Percentiles rank a stretch among this genome's conserved stretches.
Conservation (phyloP, 2,329 filamentous ascomycete genomes). For the Claviceps citrina region DNA sequence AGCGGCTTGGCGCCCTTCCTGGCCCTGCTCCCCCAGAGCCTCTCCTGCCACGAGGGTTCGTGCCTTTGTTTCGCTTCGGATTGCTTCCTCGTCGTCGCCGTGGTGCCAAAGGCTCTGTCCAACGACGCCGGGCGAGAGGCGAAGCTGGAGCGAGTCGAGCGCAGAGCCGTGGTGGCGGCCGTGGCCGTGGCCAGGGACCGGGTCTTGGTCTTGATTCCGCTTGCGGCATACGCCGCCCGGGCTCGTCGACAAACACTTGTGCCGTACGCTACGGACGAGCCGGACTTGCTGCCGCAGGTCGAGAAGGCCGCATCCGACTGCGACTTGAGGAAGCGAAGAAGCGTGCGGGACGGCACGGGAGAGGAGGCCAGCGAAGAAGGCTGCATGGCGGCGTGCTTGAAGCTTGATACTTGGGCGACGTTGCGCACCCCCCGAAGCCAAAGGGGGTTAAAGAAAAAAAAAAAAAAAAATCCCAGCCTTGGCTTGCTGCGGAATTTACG, state of each 20-base stretch:
- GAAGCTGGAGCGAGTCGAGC: neutral
- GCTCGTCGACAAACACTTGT: conserved; percentile 9
- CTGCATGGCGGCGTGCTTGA: conserved; percentile 34
- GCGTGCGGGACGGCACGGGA: conserved; percentile 36
- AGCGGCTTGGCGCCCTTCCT: conserved; percentile 26
- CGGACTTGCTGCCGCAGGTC: conserved; percentile 21
- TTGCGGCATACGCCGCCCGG: conserved; percentile 5
- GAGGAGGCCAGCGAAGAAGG: conserved; percentile 24
- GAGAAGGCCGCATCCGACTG: conserved; percentile 49
- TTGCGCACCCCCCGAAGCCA: too few species aligned
- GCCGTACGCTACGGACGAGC: conserved; percentile 4
- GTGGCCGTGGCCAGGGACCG: neutral
- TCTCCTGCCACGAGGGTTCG: conserved; percentile 31
- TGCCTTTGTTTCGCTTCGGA: conserved; percentile 9
- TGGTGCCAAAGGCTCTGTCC: conserved; percentile 19
- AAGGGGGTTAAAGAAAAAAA: neutral
- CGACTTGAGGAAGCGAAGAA: conserved; percentile 58
- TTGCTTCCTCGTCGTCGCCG: conserved; percentile 10
- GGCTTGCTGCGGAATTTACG: too few species aligned
- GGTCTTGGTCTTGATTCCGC: neutral
- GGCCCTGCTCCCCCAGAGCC: conserved; percentile 28
- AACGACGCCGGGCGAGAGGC: too few species aligned
- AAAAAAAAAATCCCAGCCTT: neutral
- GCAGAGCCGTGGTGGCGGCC: neutral
- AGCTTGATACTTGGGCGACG: too few species aligned